A percentile compares a stretch with the other conserved stretches of the same genome.
phyloP scores from a whole-genome alignment of 2,329 filamentous ascomycete species.

The Drechslera avenae region DNA sequence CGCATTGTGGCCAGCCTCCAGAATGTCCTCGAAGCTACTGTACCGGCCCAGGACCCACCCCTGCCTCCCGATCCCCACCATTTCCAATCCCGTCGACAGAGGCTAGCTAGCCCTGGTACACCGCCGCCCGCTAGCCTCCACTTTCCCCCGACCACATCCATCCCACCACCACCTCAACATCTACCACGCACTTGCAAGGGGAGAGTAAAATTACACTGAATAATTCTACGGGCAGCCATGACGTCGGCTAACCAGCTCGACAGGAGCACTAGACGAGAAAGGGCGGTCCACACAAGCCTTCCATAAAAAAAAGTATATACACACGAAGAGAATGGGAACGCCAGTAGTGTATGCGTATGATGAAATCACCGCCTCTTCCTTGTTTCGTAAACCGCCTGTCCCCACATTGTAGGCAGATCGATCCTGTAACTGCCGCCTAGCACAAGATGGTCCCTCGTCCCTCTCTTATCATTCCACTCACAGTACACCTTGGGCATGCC shows the following conservation, averaged over 20 bases:
- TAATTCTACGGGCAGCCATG: neutral
- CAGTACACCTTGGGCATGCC: neutral
- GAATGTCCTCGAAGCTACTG: slow-evolving; percentile 25
- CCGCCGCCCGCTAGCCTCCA: slow-evolving; percentile 11
- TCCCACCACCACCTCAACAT: neutral
- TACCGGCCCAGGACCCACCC: no score
- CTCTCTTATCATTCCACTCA: neutral
- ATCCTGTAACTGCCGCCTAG: neutral
- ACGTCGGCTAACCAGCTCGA: neutral
- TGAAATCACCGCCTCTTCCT: neutral
- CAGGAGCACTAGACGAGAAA: neutral
- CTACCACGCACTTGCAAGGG: no score
- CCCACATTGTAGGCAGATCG: neutral
- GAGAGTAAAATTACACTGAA: neutral
- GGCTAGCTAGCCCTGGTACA: neutral
- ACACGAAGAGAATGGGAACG: no score
- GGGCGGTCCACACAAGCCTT: neutral
- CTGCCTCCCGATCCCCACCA: slow-evolving; percentile 17
- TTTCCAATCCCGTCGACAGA: slow-evolving; percentile 3
- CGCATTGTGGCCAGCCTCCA: slow-evolving; percentile 19
- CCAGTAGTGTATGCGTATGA: no score
- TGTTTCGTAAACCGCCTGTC: slow-evolving; percentile 3
- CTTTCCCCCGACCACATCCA: neutral
- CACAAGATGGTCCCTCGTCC: neutral
- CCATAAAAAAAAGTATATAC: neutral